Base-by-base conservation (phyloP, 805 yeast species). In the Cyberlindnera misumaiensis region DNA sequence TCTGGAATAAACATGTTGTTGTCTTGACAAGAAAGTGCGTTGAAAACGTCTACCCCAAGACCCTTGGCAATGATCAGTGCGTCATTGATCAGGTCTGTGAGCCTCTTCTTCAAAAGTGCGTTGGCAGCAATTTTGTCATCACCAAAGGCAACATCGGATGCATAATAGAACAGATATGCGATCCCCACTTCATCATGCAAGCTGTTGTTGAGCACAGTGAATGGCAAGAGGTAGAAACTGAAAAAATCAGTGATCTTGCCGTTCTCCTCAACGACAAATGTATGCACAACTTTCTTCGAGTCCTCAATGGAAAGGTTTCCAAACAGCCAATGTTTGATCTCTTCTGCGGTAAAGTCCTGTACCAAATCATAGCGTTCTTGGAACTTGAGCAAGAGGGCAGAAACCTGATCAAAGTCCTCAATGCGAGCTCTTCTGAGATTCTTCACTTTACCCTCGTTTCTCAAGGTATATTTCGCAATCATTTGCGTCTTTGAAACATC, bases 131-230 rank as follows among this genome's bases (percentile, higher is more conserved):
- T 47, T 29, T 63, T 66, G 38, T 63, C 64, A n/a, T 20, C 15
- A 9, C 53, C 64, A 11, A 73, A 57, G 7, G 73, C 80, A 9
- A 75, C 68, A 38, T 82, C 82, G 1, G 95, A 70, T 2, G 95
- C 97, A 56, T 90, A 90, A 63, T 93, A 90, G 62, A 75, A 93
- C 44, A 87, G 63, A 56, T 93, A 93, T 1, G 97, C 96, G 39
- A 89, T 82, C 3, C 87, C 87, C 45, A 93, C 61, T 40, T 79
- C 77, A 32, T 73, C 67, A 58, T 86, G 83, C 27, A 66, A 55
- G 3, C 76, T 61, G 51, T 83, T 77, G 46, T 78, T 65, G 47
- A 93, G 65, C 6, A 93, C 93, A 0, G 88, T 75, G 62, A 88
- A 86, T 32, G 97, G 97, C 32, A 93, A 69, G 34, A 88, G 72